These are phyloP conservation scores for Lanmaoa pseudosensibilis DNA, from an alignment of 768 basidiomycete species.

Conservation along the genomic window DNA sequence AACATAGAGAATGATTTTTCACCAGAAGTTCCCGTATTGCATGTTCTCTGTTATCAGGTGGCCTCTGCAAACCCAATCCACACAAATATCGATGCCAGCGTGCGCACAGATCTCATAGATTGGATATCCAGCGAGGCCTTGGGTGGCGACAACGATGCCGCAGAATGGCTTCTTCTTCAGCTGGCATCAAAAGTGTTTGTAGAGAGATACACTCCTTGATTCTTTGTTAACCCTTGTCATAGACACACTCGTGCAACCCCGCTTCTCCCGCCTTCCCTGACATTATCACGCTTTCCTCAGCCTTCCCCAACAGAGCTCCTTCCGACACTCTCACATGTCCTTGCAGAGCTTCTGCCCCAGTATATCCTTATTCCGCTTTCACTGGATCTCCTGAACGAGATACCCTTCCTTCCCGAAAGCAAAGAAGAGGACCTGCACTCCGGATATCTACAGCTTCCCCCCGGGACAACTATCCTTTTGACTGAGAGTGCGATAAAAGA, in stretches of 20 bases:
- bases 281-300: conserved; percentile 60
- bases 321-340: conserved; percentile 54
- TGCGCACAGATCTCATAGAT: conserved; percentile 55
- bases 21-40: conserved; percentile 58
- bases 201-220: not conserved
- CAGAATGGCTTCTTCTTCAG: conserved; percentile 73
- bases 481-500: conserved; percentile 69
- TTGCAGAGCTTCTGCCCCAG: conserved; percentile 60
- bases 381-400: conserved; percentile 58
- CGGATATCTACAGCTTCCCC: conserved; percentile 71
- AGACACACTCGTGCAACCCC: conserved; percentile 70
- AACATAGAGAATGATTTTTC: conserved; percentile 39
- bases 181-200: conserved; percentile 64
- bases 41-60: conserved; percentile 53
- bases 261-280: conserved; percentile 66
- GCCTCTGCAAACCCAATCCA: not conserved
- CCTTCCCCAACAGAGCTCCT: conserved; percentile 28
- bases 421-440: conserved; percentile 73
- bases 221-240: conserved; percentile 1
- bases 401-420: conserved; percentile 59
- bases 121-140: conserved; percentile 77
- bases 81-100: conserved; percentile 11
- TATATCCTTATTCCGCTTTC: conserved; percentile 59
- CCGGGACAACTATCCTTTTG: conserved; percentile 57
- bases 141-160: conserved; percentile 64